Conservation (phyloP, 2,329 filamentous ascomycete genomes). For the Neoscytalidium dimidiatum region DNA sequence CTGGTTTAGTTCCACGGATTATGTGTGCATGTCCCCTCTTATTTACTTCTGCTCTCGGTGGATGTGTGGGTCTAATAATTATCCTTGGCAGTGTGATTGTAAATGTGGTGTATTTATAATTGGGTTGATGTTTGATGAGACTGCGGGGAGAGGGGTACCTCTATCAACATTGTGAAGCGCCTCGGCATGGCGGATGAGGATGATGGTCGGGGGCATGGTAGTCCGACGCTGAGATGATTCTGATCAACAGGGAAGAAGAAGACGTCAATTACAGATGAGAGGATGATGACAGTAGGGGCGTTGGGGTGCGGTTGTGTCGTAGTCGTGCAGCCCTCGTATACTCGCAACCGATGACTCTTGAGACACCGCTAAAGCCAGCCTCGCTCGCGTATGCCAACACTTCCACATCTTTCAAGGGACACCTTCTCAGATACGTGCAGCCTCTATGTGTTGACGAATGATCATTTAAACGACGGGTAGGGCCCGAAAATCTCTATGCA, state of each 20-base stretch:
- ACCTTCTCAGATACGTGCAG: not conserved
- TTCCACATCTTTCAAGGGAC: not conserved
- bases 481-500: slow-evolving; percentile 10
- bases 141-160: slow-evolving; percentile 23
- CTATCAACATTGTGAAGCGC: slow-evolving; percentile 46
- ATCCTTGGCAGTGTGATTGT: not conserved
- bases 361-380: not conserved
- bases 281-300: not conserved
- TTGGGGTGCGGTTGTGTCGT: not conserved
- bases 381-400: not conserved
- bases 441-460: not conserved
- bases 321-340: not conserved
- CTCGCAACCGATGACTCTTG: not conserved
- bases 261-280: too few relatives aligned
- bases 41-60: not conserved
- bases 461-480: not conserved
- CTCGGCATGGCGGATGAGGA: slow-evolving; percentile 49
- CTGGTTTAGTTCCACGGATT: not conserved
- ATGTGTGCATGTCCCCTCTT: not conserved
- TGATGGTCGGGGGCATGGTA: slow-evolving; percentile 46
- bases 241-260: not conserved
- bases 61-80: not conserved
- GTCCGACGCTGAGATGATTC: not conserved
- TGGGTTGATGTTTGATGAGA: not conserved
- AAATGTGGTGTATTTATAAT: not conserved